Base-by-base conservation (phyloP, 768 basidiomycete species). In the Exidia glandulosa region DNA sequence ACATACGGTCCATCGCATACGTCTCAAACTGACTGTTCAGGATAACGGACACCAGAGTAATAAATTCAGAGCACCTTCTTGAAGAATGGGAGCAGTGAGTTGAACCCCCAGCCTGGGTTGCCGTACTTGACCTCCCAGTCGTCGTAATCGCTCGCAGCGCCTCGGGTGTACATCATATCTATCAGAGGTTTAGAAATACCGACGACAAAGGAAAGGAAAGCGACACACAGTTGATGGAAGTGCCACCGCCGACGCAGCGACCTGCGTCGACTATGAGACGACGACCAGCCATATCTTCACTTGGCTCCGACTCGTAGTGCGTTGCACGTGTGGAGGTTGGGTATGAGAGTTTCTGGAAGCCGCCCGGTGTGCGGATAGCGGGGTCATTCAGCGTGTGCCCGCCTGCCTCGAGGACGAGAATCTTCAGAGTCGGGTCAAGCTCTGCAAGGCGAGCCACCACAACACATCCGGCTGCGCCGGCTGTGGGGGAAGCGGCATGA, bases 321-420 rank as follows among this genome's bases (percentile, higher is more conserved):
- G 75, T 76, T 59, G 85, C 71, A 0, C 79, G 78, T 30, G 73
- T 74, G 37, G 73, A 72, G 2, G 64, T 70, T 1, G 73, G 71
- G 0, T 65, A 60, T 0, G 83, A 64, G 63, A 83, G 77, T 29
- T 66, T 64, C 32, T 79, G 71, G 65, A 69, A 83, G 27, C 77
- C 76, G 2, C 74, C 83, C 1, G 85, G 84, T 50, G 84, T 84
- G 6, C 72, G 69, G 66, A 86, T 82, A 2, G 63, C 62, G 5
- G 70, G 73, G 5, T 79, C 32, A 36, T 84, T 74, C 31, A 72
- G 68, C 0, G 80, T 79, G 59, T 80, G 75, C 4, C 76, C 74
- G 1, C 85, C 86, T 13, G 79, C 76, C 70, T 87, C 86, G 27
- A 87, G 66, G 50, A 86, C 67, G 13, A 87, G 78, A 55, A 87